Conservation (phyloP, 2,329 filamentous ascomycete species). For the Fusarium sp. region DNA sequence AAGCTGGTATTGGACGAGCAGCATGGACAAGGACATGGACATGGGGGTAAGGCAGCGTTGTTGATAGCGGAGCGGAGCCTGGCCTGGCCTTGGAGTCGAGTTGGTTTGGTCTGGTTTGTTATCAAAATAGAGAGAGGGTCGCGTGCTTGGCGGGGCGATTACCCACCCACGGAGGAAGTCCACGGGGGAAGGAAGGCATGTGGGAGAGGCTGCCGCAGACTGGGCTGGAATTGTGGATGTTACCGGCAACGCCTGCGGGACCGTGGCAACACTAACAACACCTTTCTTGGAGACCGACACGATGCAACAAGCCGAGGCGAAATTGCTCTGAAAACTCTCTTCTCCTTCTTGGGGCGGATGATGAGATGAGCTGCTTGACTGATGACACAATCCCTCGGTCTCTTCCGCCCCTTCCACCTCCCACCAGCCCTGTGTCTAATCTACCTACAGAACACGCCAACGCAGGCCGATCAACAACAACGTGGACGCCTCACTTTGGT, state of each 20-base stretch:
- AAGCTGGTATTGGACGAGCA: neutral
- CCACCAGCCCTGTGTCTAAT: conserved; percentile 3
- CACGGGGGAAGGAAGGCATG: conserved; percentile 12
- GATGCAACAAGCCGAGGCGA: neutral
- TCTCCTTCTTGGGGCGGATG: neutral
- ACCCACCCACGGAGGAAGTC: neutral
- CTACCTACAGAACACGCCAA: conserved; percentile 7
- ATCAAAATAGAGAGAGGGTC: conserved; percentile 38
- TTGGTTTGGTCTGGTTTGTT: conserved; percentile 19
- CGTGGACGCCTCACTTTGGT: conserved; percentile 30
- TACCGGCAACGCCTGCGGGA: conserved; percentile 14
- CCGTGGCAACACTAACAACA: conserved; percentile 16
- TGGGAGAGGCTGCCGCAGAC: conserved; percentile 12
- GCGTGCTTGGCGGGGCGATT: conserved; percentile 35
- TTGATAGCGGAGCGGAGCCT: neutral
- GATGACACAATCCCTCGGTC: neutral
- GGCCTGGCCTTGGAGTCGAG: neutral
- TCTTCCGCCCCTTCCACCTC: neutral
- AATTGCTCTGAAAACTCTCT: conserved; percentile 5
- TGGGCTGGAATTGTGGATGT: conserved; percentile 31
- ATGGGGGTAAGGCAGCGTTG: neutral
- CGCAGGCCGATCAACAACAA: conserved; percentile 14
- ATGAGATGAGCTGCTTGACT: neutral
- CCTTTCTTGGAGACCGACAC: neutral
- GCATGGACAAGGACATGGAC: neutral